Base-by-base conservation (phyloP, 441 rosid genomes). In the Erodium trifolium region DNA sequence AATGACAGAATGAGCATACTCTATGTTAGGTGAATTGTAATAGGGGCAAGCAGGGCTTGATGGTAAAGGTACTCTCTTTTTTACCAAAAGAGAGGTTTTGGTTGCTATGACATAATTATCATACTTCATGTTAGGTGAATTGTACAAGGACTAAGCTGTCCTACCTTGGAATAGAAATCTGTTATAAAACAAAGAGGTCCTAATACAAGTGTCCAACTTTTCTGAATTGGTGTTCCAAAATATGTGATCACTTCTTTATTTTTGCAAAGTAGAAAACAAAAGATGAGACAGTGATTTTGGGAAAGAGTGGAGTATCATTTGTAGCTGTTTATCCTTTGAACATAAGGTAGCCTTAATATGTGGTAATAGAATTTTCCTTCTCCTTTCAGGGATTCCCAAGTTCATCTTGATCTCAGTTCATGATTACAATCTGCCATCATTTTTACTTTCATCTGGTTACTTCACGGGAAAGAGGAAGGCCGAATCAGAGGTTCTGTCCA, bases 381-480 rank as follows among this genome's bases (percentile, higher is more conserved):
- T 68, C 14, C 68, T 63, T 79, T 77, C 82, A 88, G 96, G 98
- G 37, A 80, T 84, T 80, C 93, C 92, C 17, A 93, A 88, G 76
- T 93, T 90, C 55, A 77, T 88, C 79, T 78, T 90, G 78, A 87
- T 90, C 71, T 85, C 92, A 0, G 98, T 90, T 66, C 97, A 90
- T 65, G 97, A 90, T 47, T 93, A 88, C 86, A 93, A 88, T 80
- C 86, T 90, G 41, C 97, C 97, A 13, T 77, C 98, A 18, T 90
- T 93, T 86, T 27, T 89, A 34, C 94, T 93, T 67, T 79, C 84
- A 34, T 82, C 82, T 1, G 91, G 88, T 76, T 90, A 90, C 81
- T 93, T 91, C 79, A 85, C 94, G 0, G 97, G 92, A 76, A 93
- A 93, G 82, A 86, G 96, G 69, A 85, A 81, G 67, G 94, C 97